phyloP scores from a whole-genome alignment of 1,139 yeast genomes.

The Debaryomycetaceae sp. region DNA sequence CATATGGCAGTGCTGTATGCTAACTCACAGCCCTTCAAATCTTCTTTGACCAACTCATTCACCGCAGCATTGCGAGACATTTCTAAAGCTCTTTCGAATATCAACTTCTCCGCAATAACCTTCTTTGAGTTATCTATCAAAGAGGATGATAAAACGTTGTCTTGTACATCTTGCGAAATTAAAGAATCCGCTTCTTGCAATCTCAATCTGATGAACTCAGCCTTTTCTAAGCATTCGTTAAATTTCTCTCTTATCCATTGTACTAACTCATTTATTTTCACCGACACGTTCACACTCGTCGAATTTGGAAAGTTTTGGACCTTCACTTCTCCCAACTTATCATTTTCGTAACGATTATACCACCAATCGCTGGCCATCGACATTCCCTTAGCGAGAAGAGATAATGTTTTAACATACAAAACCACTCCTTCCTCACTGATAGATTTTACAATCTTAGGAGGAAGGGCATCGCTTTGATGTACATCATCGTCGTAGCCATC shows the following conservation, averaged over 20 bases:
- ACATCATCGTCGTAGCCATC: constrained; percentile 41
- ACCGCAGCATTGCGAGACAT: constrained; percentile 90
- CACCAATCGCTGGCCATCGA: constrained; percentile 85
- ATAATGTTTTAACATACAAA: constrained; percentile 76
- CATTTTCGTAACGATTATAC: constrained; percentile 45
- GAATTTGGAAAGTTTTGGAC: constrained; percentile 1
- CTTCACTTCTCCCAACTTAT: constrained; percentile 4
- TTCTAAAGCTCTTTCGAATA: constrained; percentile 90
- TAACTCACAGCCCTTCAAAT: constrained; percentile 74
- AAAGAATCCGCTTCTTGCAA: constrained; percentile 48
- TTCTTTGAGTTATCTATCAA: constrained; percentile 9
- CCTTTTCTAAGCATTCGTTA: constrained; percentile 84
- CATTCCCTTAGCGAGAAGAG: constrained; percentile 84
- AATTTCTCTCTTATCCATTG: constrained; percentile 91
- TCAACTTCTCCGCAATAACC: constrained; percentile 73
- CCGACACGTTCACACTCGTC: constrained; percentile 17
- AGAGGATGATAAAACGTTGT: constrained; percentile 5
- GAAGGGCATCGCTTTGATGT: constrained; percentile 43
- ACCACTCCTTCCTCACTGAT: constrained; percentile 87
- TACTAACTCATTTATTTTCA: constrained; percentile 70
- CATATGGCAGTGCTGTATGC: constrained; percentile 90
- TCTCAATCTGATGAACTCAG: constrained; percentile 66
- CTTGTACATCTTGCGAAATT: constrained; percentile 12
- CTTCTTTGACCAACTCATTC: constrained; percentile 75
- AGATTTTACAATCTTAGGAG: constrained; percentile 55